Percentiles rank a stretch among this genome's conserved stretches.
Evolutionary conservation across 441 rosid species (phyloP).

Genomic region (Euphorbia neoarborescens): DNA sequence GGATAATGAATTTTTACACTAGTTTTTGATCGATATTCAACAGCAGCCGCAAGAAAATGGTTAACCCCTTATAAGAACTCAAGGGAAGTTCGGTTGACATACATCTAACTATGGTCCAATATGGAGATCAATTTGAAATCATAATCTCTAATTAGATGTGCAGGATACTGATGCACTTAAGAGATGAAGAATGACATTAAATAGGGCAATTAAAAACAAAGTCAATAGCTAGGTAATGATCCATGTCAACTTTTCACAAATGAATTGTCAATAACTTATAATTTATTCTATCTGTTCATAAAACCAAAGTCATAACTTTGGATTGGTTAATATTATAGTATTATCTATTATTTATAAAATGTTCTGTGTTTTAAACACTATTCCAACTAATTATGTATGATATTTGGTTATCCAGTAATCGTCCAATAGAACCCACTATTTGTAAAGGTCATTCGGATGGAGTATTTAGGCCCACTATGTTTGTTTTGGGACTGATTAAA

Average conservation of each 20-base stretch:
- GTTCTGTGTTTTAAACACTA: neutral
- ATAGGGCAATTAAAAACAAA: slow-evolving; percentile 68
- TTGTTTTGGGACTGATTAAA: too few relatives aligned
- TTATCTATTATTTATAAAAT: neutral
- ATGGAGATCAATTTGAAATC: too few relatives aligned
- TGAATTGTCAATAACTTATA: neutral
- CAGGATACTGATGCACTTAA: slow-evolving; percentile 87
- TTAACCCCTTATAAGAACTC: too few relatives aligned
- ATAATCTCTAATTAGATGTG: slow-evolving; percentile 56
- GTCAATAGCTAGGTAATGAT: slow-evolving; percentile 82
- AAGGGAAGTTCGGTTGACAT: too few relatives aligned
- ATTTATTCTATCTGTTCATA: neutral
- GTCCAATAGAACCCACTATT: slow-evolving; percentile 40
- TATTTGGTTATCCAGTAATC: slow-evolving; percentile 42
- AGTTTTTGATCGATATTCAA: too few relatives aligned
- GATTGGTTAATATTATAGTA: neutral
- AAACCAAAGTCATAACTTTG: neutral
- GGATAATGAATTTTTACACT: too few relatives aligned
- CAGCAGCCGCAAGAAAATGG: too few relatives aligned
- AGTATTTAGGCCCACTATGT: too few relatives aligned
- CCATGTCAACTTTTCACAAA: too few relatives aligned
- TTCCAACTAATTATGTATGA: slow-evolving; percentile 5
- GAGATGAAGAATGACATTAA: slow-evolving; percentile 73
- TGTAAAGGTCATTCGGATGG: slow-evolving; percentile 67
- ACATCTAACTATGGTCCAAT: too few relatives aligned